Conservation (phyloP, 2,329 filamentous ascomycete genomes). For the Ciborinia camelliae region DNA sequence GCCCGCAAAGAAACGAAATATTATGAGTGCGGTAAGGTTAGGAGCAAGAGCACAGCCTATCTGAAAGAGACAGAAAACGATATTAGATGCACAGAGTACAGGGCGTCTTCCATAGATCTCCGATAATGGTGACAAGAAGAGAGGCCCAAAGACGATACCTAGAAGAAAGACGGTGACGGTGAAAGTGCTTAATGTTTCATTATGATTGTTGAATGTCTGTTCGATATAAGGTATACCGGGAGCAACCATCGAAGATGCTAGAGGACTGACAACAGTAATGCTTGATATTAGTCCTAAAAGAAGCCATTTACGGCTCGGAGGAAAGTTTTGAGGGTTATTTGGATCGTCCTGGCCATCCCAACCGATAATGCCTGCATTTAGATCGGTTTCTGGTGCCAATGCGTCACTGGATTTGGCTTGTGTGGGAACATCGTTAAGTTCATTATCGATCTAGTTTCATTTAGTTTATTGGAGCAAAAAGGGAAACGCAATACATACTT, state of each 20-base stretch:
- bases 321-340: constrained; percentile 23
- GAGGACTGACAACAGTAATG: constrained; percentile 28
- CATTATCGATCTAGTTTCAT: not conserved
- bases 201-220: constrained; percentile 25
- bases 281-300: constrained; percentile 16
- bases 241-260: constrained; percentile 44
- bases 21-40: constrained; percentile 43
- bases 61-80: constrained; percentile 58
- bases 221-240: constrained; percentile 38
- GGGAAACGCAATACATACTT: not conserved
- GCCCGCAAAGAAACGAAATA: constrained; percentile 48
- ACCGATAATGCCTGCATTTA: constrained; percentile 41
- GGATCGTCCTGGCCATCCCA: constrained; percentile 25
- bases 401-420: not conserved
- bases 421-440: not conserved
- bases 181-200: constrained; percentile 22
- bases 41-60: constrained; percentile 62
- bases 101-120: constrained; percentile 62
- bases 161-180: constrained; percentile 51
- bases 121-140: constrained; percentile 55
- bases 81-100: constrained; percentile 54
- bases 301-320: constrained; percentile 17
- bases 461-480: not conserved
- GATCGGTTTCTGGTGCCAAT: constrained; percentile 37
- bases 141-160: constrained; percentile 55